These are phyloP conservation scores for Thuidium tamariscinum DNA, from an alignment of 225 moss, liverwort and hornwort species.

Conservation along the genomic window DNA sequence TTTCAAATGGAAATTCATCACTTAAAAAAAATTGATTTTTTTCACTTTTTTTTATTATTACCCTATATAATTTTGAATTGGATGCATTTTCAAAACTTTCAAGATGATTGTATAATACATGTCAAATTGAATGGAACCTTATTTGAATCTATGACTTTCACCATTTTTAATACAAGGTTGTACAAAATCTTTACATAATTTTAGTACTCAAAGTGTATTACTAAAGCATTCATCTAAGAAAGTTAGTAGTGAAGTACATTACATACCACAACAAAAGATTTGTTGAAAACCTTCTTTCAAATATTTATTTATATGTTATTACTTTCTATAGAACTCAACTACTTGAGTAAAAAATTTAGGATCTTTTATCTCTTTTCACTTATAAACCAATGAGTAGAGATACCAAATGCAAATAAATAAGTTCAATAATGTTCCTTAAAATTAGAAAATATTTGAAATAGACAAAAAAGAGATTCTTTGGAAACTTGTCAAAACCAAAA, in stretches of 20 bases:
- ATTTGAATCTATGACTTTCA: too few species aligned
- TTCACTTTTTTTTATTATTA: too few species aligned
- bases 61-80: neutral
- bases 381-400: neutral
- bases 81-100: neutral
- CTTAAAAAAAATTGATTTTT: too few species aligned
- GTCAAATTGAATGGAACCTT: too few species aligned
- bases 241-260: neutral
- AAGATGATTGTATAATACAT: fast-evolving
- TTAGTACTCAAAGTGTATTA: neutral
- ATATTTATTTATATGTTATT: neutral
- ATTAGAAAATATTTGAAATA: neutral
- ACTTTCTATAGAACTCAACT: neutral
- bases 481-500: neutral
- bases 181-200: neutral
- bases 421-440: fast-evolving
- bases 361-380: neutral
- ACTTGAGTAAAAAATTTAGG: neutral
- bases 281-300: neutral
- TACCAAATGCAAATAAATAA: neutral
- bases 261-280: neutral
- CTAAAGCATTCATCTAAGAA: neutral
- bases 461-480: neutral
- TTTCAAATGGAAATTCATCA: too few species aligned
- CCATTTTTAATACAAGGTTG: too few species aligned